Base-by-base conservation (phyloP, 2,329 filamentous ascomycete genomes). In the Phaeosphaeriaceae sp. region DNA sequence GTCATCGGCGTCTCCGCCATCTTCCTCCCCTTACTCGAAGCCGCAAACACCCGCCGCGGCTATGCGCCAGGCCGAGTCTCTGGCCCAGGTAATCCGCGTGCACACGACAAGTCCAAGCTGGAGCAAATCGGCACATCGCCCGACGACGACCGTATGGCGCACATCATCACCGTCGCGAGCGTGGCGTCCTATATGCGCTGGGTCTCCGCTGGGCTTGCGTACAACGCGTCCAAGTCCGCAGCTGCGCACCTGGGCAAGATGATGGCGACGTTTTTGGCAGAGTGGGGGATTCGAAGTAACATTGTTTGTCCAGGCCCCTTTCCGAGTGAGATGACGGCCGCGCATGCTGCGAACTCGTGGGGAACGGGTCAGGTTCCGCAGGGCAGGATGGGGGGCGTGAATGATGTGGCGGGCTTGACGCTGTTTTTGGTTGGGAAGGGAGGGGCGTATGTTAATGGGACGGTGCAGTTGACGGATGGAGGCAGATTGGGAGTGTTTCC, bases 371-470 rank as follows among this genome's bases (percentile, higher is more conserved):
- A 76, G 60, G 61, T 81, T 11, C 78, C 79, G 15, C 75, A 75
- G 65, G 80, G 77, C 0, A 56, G 81, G 19, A 71, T 77, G 65
- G 80, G 81, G 0, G 66, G 63, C 4, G 63, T 71, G 10, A 80
- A 83, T 42, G 84, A 86, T 60, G 75, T 86, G 31, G 80, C 79
- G 0, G 83, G 81, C 15, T 74, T 83, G 17, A 76, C 84, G 1
- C 56, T 85, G 40, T 86, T 84, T 58, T 71, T 86, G 53, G 79
- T 84, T 10, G 79, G 81, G 2, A 82, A 81, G 42, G 80, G 80
- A 6, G 83, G 83, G 1, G 78, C 77, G 13, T 87, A 86, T 70
- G 76, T 83, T 51, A 87, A 87, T 70, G 85, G 85, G 0, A 80
- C 76, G 54, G 76, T 84, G 17, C 78, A 83, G 51, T 69, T 85